phyloP scores from a whole-genome alignment of 1,139 yeast species.

The Saccharomycopsis hybrid region DNA sequence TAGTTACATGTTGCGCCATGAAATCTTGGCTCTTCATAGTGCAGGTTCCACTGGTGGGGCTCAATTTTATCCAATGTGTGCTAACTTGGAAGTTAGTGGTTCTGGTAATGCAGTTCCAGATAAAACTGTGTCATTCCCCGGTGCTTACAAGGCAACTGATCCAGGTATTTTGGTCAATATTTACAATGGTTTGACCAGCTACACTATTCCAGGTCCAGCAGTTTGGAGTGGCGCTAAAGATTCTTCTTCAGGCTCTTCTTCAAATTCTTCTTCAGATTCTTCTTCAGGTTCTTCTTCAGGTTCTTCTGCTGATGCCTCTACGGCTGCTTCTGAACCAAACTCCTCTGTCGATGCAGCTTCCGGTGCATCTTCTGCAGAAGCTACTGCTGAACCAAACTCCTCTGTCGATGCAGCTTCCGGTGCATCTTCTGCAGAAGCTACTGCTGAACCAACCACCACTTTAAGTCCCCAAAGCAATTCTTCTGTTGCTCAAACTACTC shows the following conservation, averaged over 20 bases:
- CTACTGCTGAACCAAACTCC: neutral
- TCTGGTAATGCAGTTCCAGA: slow-evolving; percentile 18
- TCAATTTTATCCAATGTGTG: slow-evolving; percentile 19
- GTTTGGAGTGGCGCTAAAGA: neutral
- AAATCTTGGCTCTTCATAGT: slow-evolving; percentile 16
- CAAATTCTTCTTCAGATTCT: too few relatives aligned
- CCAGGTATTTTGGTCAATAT: slow-evolving; percentile 19
- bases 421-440: neutral
- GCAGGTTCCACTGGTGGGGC: slow-evolving; percentile 9
- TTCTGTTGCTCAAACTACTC: neutral
- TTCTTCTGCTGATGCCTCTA: too few relatives aligned
- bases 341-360: too few relatives aligned
- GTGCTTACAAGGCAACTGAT: slow-evolving; percentile 19
- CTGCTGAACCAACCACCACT: neutral
- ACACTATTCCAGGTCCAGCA: slow-evolving; percentile 18
- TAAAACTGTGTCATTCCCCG: slow-evolving; percentile 21
- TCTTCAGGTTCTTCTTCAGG: too few relatives aligned
- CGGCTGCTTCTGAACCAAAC: neutral
- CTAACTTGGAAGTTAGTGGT: slow-evolving; percentile 19
- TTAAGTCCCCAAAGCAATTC: neutral
- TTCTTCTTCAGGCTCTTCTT: neutral
- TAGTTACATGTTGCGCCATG: slow-evolving; percentile 18
- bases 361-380: too few relatives aligned
- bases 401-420: neutral
- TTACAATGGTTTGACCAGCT: slow-evolving; percentile 11